Evolutionary conservation across 2,329 filamentous ascomycete genomes (phyloP).

Genomic region (Alternaria triticimaculans): DNA sequence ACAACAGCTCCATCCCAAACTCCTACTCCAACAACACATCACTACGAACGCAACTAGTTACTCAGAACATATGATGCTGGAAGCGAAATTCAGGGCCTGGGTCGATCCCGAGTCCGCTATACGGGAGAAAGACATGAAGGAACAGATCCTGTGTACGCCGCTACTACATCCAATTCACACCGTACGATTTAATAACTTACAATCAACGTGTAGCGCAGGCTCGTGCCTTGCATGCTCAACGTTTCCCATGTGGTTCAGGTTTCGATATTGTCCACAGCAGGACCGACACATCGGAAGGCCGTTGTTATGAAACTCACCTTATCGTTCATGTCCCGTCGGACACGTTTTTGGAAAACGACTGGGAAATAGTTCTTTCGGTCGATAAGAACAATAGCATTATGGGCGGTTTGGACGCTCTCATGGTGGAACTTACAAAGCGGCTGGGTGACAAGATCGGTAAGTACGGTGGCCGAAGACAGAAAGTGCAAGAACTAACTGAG

Average conservation of each 20-base stretch:
- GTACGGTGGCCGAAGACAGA: not conserved
- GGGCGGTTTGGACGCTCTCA: not conserved
- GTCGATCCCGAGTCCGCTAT: not conserved
- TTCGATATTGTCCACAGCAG: too few relatives aligned
- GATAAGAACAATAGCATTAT: rapidly evolving
- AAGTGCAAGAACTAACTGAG: not conserved
- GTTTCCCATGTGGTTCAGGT: too few relatives aligned
- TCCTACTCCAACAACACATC: not conserved
- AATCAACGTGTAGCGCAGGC: rapidly evolving
- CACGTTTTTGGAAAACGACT: rapidly evolving
- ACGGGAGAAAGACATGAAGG: not conserved
- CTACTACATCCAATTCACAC: too few relatives aligned
- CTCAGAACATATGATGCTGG: rapidly evolving
- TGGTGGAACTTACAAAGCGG: not conserved
- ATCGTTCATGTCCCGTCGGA: too few relatives aligned
- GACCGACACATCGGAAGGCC: too few relatives aligned
- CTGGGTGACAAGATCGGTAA: not conserved
- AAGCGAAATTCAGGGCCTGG: not conserved
- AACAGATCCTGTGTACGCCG: not conserved
- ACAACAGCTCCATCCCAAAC: not conserved
- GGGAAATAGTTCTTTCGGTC: too few relatives aligned
- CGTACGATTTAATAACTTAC: too few relatives aligned
- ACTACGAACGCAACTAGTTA: not conserved
- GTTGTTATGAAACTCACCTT: too few relatives aligned
- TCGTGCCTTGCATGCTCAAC: too few relatives aligned